Evolutionary conservation across 164 flowering plant genomes (phyloP).

Genomic region (Tetracentron sinense): DNA sequence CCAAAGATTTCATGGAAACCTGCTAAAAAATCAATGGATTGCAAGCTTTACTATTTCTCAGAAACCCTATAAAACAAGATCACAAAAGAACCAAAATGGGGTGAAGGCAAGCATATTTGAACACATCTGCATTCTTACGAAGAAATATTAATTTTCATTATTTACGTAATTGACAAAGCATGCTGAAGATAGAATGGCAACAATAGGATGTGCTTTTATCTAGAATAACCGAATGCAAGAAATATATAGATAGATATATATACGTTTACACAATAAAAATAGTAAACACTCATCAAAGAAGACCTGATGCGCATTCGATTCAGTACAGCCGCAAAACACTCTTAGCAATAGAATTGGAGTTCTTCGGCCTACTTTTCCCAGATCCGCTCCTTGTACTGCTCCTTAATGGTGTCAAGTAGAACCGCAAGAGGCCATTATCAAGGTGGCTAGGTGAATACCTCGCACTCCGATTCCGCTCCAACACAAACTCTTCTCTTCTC

Average conservation of each 20-base stretch:
- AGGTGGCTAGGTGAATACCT: constrained; percentile 49
- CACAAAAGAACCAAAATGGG: not conserved
- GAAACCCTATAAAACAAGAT: not conserved
- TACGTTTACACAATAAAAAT: constrained; percentile 39
- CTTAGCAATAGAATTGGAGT: constrained; percentile 69
- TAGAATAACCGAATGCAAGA: constrained; percentile 33
- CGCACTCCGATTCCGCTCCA: constrained; percentile 55
- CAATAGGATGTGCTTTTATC: constrained; percentile 22
- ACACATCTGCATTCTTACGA: not conserved
- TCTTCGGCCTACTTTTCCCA: constrained; percentile 49
- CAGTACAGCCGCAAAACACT: constrained; percentile 72
- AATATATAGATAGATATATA: constrained; percentile 30
- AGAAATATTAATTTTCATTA: constrained; percentile 21
- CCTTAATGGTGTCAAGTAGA: constrained; percentile 81
- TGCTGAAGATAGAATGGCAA: constrained; percentile 21
- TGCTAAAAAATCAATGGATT: not conserved
- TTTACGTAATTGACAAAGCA: constrained; percentile 24
- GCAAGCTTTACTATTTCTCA: no score
- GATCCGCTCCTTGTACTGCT: constrained; percentile 60
- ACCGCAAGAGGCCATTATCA: constrained; percentile 68
- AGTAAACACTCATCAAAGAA: constrained; percentile 25
- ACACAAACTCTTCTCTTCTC: constrained; percentile 46
- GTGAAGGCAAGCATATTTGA: not conserved
- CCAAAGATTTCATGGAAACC: not conserved
- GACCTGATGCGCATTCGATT: constrained; percentile 28